Evolutionary conservation across 306 rosid genomes (phyloP).

Genomic region (Dicorynia guianensis): DNA sequence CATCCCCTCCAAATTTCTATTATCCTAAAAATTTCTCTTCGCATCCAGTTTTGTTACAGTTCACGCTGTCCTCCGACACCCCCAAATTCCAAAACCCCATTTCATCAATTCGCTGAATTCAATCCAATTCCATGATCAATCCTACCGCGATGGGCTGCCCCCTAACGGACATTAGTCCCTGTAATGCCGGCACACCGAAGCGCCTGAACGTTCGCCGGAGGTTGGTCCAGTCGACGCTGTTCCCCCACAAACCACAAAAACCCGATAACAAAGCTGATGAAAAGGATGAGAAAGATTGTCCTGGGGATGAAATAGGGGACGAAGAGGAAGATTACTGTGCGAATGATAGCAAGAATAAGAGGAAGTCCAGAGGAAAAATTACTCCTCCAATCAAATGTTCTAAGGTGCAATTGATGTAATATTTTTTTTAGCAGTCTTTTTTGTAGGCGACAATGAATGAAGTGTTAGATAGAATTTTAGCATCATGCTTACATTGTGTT

Average conservation of each 20-base stretch:
- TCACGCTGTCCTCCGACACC: not conserved
- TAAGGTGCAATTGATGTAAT: conserved; percentile 47
- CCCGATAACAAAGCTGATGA: conserved; percentile 37
- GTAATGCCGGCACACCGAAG: conserved; percentile 26
- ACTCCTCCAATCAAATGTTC: conserved; percentile 54
- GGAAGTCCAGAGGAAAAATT: conserved; percentile 49
- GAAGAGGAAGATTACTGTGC: conserved; percentile 51
- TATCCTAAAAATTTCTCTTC: not conserved
- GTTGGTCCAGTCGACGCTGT: conserved; percentile 64
- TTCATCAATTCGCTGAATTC: not conserved
- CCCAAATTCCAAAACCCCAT: conserved; percentile 30
- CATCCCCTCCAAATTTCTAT: conserved; percentile 14
- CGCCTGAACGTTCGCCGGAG: conserved; percentile 48
- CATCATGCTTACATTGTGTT: conserved; percentile 10
- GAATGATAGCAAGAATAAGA: conserved; percentile 48
- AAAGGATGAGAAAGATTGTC: conserved; percentile 28
- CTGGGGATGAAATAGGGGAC: not conserved
- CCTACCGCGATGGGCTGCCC: conserved; percentile 29
- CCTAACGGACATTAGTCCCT: conserved; percentile 20
- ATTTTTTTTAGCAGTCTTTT: not conserved
- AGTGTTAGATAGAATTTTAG: not conserved
- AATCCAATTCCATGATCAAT: not conserved
- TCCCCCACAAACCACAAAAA: conserved; percentile 53
- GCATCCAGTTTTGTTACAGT: not conserved
- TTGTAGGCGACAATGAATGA: not conserved